Evolutionary conservation across 2,329 filamentous ascomycete species (phyloP).

Genomic region (Botryosphaeria dothidea): DNA sequence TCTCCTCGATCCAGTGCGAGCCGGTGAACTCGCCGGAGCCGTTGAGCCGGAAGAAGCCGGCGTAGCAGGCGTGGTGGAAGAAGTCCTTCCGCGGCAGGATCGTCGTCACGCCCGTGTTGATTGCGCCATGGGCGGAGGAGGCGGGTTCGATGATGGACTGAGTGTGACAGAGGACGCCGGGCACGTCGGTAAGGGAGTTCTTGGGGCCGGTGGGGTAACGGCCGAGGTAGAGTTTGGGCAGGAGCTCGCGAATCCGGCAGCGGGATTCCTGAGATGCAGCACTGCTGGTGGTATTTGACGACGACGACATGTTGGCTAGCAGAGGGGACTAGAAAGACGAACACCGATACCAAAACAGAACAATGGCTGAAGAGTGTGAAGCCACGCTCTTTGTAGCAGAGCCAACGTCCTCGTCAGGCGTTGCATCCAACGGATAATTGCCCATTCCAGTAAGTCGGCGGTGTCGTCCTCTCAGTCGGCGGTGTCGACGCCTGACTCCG

Average conservation of each 20-base stretch:
- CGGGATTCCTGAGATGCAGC: conserved; percentile 20
- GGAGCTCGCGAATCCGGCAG: conserved; percentile 40
- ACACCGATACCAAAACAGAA: not conserved
- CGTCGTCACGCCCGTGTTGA: conserved; percentile 47
- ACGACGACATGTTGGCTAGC: not conserved
- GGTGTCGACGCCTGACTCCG: no score
- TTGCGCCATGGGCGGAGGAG: conserved; percentile 29
- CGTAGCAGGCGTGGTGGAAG: conserved; percentile 44
- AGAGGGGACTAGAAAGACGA: not conserved
- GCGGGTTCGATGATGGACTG: conserved; percentile 37
- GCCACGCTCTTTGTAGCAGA: not conserved
- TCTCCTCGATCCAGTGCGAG: conserved; percentile 62
- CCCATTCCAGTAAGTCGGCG: not conserved
- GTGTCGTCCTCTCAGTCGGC: not conserved
- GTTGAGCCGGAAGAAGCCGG: conserved; percentile 61
- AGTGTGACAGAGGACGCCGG: conserved; percentile 45
- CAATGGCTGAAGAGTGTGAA: not conserved
- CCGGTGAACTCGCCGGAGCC: conserved; percentile 65
- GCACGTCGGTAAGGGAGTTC: conserved; percentile 48
- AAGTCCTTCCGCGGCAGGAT: conserved; percentile 46
- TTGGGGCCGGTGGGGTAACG: conserved; percentile 40
- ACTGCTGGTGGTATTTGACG: not conserved
- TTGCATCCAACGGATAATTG: not conserved
- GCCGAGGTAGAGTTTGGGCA: conserved; percentile 39
- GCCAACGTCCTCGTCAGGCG: not conserved